Conservation (phyloP, 2,329 filamentous ascomycete genomes). For the Curvularia eragrostidis region DNA sequence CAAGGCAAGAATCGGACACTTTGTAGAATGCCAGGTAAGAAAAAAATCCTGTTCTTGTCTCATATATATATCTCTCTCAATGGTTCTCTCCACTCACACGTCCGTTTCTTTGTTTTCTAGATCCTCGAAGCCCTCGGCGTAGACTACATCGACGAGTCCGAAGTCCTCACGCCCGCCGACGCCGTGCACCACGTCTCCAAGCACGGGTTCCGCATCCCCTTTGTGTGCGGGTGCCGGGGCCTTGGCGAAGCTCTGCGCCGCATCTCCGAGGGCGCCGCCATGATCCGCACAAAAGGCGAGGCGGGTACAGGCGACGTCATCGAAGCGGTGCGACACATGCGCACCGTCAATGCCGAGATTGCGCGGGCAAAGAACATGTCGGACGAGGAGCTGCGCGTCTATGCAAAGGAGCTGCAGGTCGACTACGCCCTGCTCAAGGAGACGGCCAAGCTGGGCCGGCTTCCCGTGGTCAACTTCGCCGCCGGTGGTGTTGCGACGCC, state of each 20-base stretch:
- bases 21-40: constrained; percentile 89
- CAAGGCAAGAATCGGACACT: constrained; percentile 96
- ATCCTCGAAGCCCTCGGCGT: constrained; percentile 94
- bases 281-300: constrained; percentile 99
- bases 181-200: constrained; percentile 92
- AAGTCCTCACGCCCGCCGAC: constrained; percentile 96
- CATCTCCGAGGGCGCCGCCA: constrained; percentile 91
- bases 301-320: constrained; percentile 96
- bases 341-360: constrained; percentile 85
- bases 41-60: too few species aligned
- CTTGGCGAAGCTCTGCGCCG: constrained; percentile 90
- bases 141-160: constrained; percentile 98
- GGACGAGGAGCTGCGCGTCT: constrained; percentile 76
- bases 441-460: constrained; percentile 82
- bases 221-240: constrained; percentile 96
- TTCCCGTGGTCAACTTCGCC: constrained; percentile 97
- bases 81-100: too few species aligned
- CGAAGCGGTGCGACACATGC: constrained; percentile 95
- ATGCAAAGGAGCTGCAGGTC: constrained; percentile 81
- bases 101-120: constrained; percentile 50
- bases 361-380: constrained; percentile 69
- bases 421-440: constrained; percentile 82
- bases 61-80: too few species aligned
- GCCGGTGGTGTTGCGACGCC: constrained; percentile 99
- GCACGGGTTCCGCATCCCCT: constrained; percentile 79